phyloP scores from a whole-genome alignment of 2,329 filamentous ascomycete species.

The Xylaria hypoxylon region DNA sequence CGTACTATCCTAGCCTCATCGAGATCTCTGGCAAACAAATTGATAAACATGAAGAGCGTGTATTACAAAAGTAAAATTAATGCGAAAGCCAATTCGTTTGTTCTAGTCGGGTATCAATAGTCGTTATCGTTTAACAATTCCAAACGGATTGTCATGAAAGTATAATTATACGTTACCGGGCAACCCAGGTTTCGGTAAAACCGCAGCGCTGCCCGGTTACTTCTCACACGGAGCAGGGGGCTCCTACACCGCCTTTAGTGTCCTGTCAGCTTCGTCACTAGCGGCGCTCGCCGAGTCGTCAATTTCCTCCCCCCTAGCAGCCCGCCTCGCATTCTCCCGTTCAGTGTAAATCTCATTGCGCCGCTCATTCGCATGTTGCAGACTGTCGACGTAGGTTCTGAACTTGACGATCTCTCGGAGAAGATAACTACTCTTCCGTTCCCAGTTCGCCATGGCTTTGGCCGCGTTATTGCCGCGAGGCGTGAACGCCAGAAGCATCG shows the following conservation, averaged over 20 bases:
- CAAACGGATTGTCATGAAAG: slow-evolving; percentile 12
- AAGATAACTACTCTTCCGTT: slow-evolving; percentile 92
- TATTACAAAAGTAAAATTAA: slow-evolving; percentile 20
- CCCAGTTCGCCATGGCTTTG: slow-evolving; percentile 96
- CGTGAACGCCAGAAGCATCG: slow-evolving; percentile 91
- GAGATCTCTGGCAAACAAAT: neutral
- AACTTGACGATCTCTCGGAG: slow-evolving; percentile 97
- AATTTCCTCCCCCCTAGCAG: slow-evolving; percentile 59
- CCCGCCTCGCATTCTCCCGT: slow-evolving; percentile 63
- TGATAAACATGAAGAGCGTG: slow-evolving; percentile 22
- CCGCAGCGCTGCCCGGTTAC: neutral
- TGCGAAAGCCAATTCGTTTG: slow-evolving; percentile 27
- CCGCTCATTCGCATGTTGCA: slow-evolving; percentile 75
- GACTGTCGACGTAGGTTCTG: slow-evolving; percentile 89
- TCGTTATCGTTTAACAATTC: slow-evolving; percentile 38
- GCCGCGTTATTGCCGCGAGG: slow-evolving; percentile 82
- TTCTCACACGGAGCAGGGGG: neutral
- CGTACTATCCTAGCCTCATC: neutral
- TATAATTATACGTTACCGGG: slow-evolving; percentile 1
- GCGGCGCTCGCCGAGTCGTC: slow-evolving; percentile 50
- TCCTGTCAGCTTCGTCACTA: slow-evolving; percentile 36
- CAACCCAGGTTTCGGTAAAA: neutral
- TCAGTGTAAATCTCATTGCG: slow-evolving; percentile 78
- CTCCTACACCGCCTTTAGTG: slow-evolving; percentile 37
- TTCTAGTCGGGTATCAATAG: slow-evolving; percentile 40